Evolutionary conservation across 768 basidiomycete genomes (phyloP), one percentile per base, ranked within the genome.

Genomic region (Rhodotorula kratochvilovae): DNA sequence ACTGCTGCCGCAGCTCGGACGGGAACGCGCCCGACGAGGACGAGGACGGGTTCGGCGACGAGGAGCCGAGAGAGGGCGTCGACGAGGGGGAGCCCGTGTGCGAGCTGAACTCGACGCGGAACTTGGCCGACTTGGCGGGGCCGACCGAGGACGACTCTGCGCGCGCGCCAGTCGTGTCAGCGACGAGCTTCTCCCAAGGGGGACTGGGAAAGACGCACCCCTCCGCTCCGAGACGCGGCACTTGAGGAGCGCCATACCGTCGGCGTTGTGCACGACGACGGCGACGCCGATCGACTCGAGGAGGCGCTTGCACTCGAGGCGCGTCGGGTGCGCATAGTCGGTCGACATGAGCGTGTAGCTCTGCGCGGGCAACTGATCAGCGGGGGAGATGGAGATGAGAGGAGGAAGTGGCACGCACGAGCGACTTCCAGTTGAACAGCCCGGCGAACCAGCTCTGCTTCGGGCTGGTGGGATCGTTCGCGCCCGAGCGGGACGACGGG

Each of bases 391-490:
- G 21, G 45, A 6, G 45, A 33, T 19, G 48, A 54, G 33, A 25
- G 36, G 66, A 85, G 83, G 23, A 83, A 80, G 8, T 89, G 91
- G 80, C 19, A 93, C 82, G 70, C 81, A 81, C 83, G 42, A 86
- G 82, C 0, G 90, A 87, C 77, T 89, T 91, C 82, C 91, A 88
- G 79, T 86, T 89, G 85, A 97, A 94, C 53, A 96, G 85, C 76
- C 88, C 90, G 55, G 87, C 87, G 71, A 99, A 86, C 95, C 94
- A 98, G 61, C 84, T 86, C 71, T 86, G 86, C 81, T 85, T 88
- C 27, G 86, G 85, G 36, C 82, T 81, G 31, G 80, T 77, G 66
- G 67, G 76, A 66, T 78, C 71, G 46, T 68, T 57, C 16, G 63
- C 57, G 5, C 58, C 70, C 10, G 51, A 57, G 29, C 70, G n/a